Percentiles rank a stretch among this genome's conserved stretches.
Evolutionary conservation across 1,284 basidiomycete genomes (phyloP).

Genomic region (Trametes versicolor): DNA sequence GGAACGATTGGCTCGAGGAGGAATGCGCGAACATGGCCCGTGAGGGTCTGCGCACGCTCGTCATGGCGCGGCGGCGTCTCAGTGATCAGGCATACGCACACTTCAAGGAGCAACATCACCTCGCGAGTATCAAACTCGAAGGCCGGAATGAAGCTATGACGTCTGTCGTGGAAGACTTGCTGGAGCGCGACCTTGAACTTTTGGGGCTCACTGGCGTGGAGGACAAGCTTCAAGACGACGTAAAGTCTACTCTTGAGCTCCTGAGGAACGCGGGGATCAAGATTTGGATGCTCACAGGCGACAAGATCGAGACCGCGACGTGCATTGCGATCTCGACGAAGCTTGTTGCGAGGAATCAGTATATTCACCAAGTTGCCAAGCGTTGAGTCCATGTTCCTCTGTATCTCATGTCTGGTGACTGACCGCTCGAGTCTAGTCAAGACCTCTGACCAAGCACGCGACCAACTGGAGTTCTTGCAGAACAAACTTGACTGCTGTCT

Average conservation of each 20-base stretch:
- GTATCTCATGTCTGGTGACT: constrained; percentile 4
- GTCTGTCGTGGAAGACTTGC: constrained; percentile 74
- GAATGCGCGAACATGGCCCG: constrained; percentile 99
- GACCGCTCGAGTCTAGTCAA: constrained; percentile 64
- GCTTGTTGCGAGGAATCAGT: constrained; percentile 94
- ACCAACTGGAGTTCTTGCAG: constrained; percentile 95
- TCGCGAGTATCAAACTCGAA: constrained; percentile 82
- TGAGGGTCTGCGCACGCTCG: constrained; percentile 94
- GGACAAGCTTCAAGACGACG: constrained; percentile 98
- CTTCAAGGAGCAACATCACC: constrained; percentile 82
- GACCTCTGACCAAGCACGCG: constrained; percentile 83
- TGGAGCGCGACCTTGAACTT: constrained; percentile 93
- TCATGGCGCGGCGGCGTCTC: constrained; percentile 88
- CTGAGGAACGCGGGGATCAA: constrained; percentile 97
- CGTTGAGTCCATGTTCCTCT: constrained; percentile 58
- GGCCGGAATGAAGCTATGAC: constrained; percentile 87
- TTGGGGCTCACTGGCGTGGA: constrained; percentile 97
- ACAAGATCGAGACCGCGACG: constrained; percentile 99
- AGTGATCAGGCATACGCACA: constrained; percentile 74
- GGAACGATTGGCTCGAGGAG: constrained; percentile 99
- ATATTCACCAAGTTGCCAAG: constrained; percentile 97
- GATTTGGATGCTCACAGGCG: constrained; percentile 99
- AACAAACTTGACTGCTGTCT: constrained; percentile 97
- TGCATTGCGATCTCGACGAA: constrained; percentile 99
- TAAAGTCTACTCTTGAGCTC: constrained; percentile 93